These are phyloP conservation scores for Stentor coeruleus DNA, from an alignment of 73 alveolate species.

Conservation along the genomic window DNA sequence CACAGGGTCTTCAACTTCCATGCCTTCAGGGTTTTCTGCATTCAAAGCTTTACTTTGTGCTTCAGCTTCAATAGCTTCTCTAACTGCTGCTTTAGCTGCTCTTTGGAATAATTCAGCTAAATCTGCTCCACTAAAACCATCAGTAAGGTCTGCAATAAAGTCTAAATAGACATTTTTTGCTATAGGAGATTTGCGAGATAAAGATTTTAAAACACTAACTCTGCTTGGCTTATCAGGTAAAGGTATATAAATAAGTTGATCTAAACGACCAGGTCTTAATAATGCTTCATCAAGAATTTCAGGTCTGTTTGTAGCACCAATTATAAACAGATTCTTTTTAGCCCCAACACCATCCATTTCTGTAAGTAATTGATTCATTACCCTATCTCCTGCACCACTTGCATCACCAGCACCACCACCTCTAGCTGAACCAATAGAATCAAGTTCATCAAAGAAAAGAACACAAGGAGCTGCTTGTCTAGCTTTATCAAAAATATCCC, in stretches of 20 bases:
- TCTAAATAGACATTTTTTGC: conserved; percentile 87
- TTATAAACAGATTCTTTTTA: conserved; percentile 83
- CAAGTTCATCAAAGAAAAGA: conserved; percentile 69
- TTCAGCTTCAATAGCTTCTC: too few species aligned
- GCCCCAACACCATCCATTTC: conserved; percentile 96
- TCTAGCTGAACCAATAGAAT: conserved; percentile 65
- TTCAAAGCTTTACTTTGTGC: too few species aligned
- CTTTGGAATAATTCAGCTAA: conserved; percentile 95
- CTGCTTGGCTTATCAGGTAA: conserved; percentile 88
- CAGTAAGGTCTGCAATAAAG: conserved; percentile 91
- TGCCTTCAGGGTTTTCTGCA: too few species aligned
- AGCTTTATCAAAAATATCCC: conserved; percentile 76
- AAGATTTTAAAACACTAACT: neutral
- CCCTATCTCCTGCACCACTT: conserved; percentile 93
- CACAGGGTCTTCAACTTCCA: too few species aligned
- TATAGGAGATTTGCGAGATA: conserved; percentile 68
- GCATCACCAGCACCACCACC: conserved; percentile 38
- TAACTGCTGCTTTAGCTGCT: conserved; percentile 96
- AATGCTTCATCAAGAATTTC: conserved; percentile 90
- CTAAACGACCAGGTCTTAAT: conserved; percentile 93
- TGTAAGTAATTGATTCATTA: conserved; percentile 80
- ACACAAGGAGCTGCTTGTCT: conserved; percentile 81
- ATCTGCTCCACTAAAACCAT: conserved; percentile 98
- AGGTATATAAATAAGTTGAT: conserved; percentile 83
- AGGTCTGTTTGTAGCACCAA: conserved; percentile 95